Evolutionary conservation across 148 eudicot species (phyloP).

Genomic region (Chenopodium berlandieri): DNA sequence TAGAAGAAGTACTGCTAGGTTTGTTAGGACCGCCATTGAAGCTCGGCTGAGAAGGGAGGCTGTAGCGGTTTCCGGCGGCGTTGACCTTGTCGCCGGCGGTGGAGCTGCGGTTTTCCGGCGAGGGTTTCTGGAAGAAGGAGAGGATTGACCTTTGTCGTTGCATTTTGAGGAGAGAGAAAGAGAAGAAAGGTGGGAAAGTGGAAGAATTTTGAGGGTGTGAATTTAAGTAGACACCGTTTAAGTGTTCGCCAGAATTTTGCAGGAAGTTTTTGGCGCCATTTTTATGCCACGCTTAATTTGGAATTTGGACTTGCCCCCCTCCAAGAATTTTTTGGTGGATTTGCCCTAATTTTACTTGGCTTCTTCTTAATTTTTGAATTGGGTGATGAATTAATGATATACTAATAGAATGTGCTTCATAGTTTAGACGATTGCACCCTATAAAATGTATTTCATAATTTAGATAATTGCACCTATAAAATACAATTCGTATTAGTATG

Average conservation of each 20-base stretch:
- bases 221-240: background rate
- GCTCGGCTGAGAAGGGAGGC: conserved; percentile 1
- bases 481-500: too few relatives aligned
- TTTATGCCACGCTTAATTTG: background rate
- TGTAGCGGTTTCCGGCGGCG: conserved; percentile 20
- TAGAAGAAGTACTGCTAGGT: conserved; percentile 5
- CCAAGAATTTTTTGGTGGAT: too few relatives aligned
- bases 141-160: conserved; percentile 77
- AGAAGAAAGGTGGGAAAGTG: conserved; percentile 6
- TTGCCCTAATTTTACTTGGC: too few relatives aligned
- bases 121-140: conserved; percentile 64
- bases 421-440: too few relatives aligned
- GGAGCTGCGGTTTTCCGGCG: conserved; percentile 40
- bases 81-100: conserved; percentile 9
- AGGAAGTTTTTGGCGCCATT: conserved; percentile 29
- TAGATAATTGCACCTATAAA: too few relatives aligned
- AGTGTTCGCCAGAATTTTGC: background rate
- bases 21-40: conserved; percentile 12
- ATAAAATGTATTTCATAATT: too few relatives aligned
- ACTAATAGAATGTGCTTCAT: too few relatives aligned
- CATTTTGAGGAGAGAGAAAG: conserved; percentile 24
- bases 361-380: too few relatives aligned
- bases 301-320: too few relatives aligned
- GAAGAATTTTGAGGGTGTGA: background rate
- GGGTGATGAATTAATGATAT: too few relatives aligned